Percentiles rank a stretch among this genome's conserved stretches.
These are phyloP conservation scores for Botrytis sinoallii DNA, from an alignment of 2,329 filamentous ascomycete species.

Conservation along the genomic window DNA sequence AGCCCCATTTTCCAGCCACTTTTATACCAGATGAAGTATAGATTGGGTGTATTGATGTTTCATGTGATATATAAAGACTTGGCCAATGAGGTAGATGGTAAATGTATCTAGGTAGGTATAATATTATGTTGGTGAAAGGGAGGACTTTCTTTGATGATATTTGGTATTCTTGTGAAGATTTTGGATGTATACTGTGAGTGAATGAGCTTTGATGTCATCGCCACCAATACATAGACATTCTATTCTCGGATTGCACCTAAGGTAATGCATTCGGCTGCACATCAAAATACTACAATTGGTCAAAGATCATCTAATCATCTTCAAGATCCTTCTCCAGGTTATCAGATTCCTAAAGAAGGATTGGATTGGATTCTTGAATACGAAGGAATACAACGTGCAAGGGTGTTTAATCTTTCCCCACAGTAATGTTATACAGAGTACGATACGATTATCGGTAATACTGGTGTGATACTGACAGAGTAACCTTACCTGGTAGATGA, in stretches of 20 bases:
- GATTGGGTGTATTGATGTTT: background rate
- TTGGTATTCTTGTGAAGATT: background rate
- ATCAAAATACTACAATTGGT: background rate
- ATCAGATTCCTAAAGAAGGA: background rate
- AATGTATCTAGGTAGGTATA: background rate
- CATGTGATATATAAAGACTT: background rate
- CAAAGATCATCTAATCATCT: background rate
- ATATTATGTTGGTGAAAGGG: background rate
- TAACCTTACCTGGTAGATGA: background rate
- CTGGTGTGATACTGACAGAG: background rate
- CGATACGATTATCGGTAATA: background rate
- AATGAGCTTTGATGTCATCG: background rate
- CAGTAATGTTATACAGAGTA: background rate
- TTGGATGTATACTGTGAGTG: background rate
- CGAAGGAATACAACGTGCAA: background rate
- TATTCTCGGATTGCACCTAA: background rate
- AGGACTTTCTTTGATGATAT: background rate
- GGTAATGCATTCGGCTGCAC: background rate
- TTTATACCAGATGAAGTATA: background rate
- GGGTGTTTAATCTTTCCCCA: background rate
- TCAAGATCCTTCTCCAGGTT: background rate
- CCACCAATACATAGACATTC: background rate
- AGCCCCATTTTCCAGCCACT: slow-evolving; percentile 6
- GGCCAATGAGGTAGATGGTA: background rate
- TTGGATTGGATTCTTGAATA: background rate